These are phyloP conservation scores for Lecanicillium sp. DNA, from an alignment of 2,329 filamentous ascomycete genomes.

Conservation along the genomic window DNA sequence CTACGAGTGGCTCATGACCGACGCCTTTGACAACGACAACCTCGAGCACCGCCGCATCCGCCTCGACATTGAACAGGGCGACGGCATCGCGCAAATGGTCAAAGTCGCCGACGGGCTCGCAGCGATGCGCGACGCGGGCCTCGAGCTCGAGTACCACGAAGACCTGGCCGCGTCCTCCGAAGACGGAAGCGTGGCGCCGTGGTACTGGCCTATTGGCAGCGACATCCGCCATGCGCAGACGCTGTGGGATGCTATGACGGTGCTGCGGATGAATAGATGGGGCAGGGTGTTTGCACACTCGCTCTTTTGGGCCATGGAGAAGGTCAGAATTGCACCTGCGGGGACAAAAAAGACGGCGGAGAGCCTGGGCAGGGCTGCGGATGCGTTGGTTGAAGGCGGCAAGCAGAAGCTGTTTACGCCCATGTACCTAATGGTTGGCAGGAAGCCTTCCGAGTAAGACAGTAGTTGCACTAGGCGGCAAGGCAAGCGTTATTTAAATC, in stretches of 20 bases:
- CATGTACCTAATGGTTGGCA: conserved; percentile 94
- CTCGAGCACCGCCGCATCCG: conserved; percentile 81
- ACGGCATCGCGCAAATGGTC: conserved; percentile 98
- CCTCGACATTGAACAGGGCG: conserved; percentile 88
- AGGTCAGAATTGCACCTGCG: conserved; percentile 62
- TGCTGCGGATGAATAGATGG: conserved; percentile 81
- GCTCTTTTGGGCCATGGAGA: conserved; percentile 71
- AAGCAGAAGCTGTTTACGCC: conserved; percentile 91
- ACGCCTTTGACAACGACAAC: conserved; percentile 86
- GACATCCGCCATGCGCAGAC: conserved; percentile 76
- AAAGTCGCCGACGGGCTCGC: conserved; percentile 70
- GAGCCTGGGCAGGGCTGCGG: conserved; percentile 72
- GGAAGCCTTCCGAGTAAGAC: conserved; percentile 54
- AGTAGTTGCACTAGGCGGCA: no score
- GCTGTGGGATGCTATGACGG: conserved; percentile 72
- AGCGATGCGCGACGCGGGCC: conserved; percentile 83
- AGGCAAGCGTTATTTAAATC: no score
- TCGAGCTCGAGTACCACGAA: conserved; percentile 75
- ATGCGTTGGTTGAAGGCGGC: conserved; percentile 80
- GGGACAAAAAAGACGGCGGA: conserved; percentile 95
- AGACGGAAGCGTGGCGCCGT: conserved; percentile 71
- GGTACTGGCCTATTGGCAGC: conserved; percentile 90
- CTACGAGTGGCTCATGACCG: conserved; percentile 99
- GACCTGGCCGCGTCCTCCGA: conserved; percentile 70
- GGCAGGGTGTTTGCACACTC: conserved; percentile 70